A percentile compares a stretch with the other conserved stretches of the same genome.
Evolutionary conservation across 805 yeast species (phyloP).

Genomic region (Candida oleophila): DNA sequence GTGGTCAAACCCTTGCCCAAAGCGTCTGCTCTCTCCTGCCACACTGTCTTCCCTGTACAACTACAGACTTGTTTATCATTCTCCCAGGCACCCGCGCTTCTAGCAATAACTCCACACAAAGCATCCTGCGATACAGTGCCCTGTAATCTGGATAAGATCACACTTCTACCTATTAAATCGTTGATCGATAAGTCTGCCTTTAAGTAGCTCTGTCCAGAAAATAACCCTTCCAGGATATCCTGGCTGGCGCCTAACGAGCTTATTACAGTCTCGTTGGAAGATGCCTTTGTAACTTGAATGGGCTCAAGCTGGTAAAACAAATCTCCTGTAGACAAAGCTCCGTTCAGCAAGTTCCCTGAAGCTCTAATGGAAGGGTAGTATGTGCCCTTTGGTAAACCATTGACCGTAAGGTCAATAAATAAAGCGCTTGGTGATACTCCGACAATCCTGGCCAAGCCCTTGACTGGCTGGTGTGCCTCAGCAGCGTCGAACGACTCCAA

Average conservation of each 20-base stretch:
- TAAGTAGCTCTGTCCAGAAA: slow-evolving; percentile 37
- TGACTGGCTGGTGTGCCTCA: slow-evolving; percentile 57
- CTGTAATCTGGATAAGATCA: slow-evolving; percentile 44
- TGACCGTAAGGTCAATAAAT: slow-evolving; percentile 75
- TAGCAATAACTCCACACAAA: slow-evolving; percentile 85
- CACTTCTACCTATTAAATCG: slow-evolving; percentile 71
- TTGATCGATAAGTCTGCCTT: slow-evolving; percentile 47
- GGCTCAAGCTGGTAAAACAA: slow-evolving; percentile 46
- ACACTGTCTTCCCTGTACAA: slow-evolving; percentile 91
- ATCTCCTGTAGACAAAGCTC: slow-evolving; percentile 66
- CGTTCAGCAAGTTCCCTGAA: slow-evolving; percentile 75
- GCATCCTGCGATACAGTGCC: slow-evolving; percentile 43
- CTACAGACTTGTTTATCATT: slow-evolving; percentile 91
- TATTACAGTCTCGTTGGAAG: slow-evolving; percentile 26
- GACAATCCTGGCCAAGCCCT: slow-evolving; percentile 86
- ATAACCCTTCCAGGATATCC: slow-evolving; percentile 11
- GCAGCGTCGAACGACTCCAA: slow-evolving; percentile 65
- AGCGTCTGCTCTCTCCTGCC: slow-evolving; percentile 92
- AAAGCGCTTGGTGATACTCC: slow-evolving; percentile 53
- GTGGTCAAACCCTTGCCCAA: slow-evolving; percentile 45
- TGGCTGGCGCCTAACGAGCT: slow-evolving; percentile 34
- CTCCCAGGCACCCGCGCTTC: slow-evolving; percentile 98
- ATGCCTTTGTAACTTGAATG: slow-evolving; percentile 26
- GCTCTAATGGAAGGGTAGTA: slow-evolving; percentile 70
- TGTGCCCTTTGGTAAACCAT: slow-evolving; percentile 63